Conservation (phyloP, 2,329 filamentous ascomycete species). For the Akanthomyces lecanii region DNA sequence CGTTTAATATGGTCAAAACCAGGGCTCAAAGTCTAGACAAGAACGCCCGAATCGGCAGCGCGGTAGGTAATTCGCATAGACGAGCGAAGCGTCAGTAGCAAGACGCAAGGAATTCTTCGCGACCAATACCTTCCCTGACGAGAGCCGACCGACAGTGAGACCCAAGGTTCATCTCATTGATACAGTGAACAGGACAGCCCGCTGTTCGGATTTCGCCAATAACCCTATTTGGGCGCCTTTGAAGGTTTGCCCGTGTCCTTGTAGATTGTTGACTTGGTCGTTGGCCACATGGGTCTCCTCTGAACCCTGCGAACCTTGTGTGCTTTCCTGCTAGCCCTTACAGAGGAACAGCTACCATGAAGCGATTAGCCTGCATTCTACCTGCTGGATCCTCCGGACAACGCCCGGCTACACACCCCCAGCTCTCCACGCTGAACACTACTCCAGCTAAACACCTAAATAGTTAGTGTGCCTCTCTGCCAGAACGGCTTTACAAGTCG, state of each 20-base stretch:
- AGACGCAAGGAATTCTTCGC: neutral
- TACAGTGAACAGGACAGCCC: neutral
- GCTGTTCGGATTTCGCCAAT: neutral
- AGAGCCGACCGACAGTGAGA: neutral
- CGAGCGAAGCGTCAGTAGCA: neutral
- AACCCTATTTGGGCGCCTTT: neutral
- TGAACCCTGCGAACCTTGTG: neutral
- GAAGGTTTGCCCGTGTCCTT: neutral
- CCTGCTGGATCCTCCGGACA: neutral
- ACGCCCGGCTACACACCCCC: neutral
- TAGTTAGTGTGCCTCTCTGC: neutral
- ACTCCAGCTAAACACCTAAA: neutral
- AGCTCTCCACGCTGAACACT: conserved; percentile 3
- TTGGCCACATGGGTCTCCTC: neutral
- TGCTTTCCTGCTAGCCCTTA: neutral
- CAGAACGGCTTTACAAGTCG: neutral
- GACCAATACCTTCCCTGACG: neutral
- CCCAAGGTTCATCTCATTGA: neutral
- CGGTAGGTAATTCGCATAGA: too few species aligned
- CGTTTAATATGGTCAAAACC: neutral
- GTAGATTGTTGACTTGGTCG: neutral
- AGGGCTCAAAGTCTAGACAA: too few species aligned
- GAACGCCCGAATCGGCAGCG: too few species aligned
- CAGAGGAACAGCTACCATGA: conserved; percentile 1
- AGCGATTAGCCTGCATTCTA: conserved; percentile 1